phyloP scores from a whole-genome alignment of 2,329 filamentous ascomycete species.

The Pezizomycotina sp. region DNA sequence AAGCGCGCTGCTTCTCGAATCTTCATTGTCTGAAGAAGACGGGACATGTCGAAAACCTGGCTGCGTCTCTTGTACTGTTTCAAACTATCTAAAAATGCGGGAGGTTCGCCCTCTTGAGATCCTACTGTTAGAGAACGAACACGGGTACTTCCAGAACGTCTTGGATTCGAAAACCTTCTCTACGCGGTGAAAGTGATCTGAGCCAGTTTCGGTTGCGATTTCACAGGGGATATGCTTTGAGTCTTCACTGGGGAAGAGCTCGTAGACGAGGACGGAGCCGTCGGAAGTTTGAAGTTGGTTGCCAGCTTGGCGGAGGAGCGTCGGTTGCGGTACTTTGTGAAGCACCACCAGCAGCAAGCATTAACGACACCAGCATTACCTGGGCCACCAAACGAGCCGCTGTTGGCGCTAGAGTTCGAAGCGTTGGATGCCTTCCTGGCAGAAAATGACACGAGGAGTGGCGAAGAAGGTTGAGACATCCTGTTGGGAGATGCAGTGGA shows the following conservation, averaged over 20 bases:
- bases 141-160: constrained; percentile 36
- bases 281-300: constrained; percentile 30
- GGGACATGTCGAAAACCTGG: constrained; percentile 94
- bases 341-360: no score
- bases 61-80: constrained; percentile 71
- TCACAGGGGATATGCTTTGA: constrained; percentile 32
- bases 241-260: constrained; percentile 42
- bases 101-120: constrained; percentile 75
- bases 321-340: constrained; percentile 40
- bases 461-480: constrained; percentile 68
- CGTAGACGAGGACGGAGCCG: constrained; percentile 26
- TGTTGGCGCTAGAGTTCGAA: constrained; percentile 36
- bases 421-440: constrained; percentile 62
- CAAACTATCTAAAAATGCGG: constrained; percentile 48
- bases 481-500: constrained; percentile 75
- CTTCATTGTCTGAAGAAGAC: constrained; percentile 93
- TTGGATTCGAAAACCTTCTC: constrained; percentile 17
- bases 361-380: no score
- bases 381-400: constrained; percentile 36
- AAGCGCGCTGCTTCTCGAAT: constrained; percentile 75
- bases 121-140: constrained; percentile 83
- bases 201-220: constrained; percentile 28
- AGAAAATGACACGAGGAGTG: constrained; percentile 90
- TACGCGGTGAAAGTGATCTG: constrained; percentile 29
- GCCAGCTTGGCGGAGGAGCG: constrained; percentile 45